Base-by-base conservation (phyloP, 805 yeast genomes). In the Phaffomyces opuntiae region DNA sequence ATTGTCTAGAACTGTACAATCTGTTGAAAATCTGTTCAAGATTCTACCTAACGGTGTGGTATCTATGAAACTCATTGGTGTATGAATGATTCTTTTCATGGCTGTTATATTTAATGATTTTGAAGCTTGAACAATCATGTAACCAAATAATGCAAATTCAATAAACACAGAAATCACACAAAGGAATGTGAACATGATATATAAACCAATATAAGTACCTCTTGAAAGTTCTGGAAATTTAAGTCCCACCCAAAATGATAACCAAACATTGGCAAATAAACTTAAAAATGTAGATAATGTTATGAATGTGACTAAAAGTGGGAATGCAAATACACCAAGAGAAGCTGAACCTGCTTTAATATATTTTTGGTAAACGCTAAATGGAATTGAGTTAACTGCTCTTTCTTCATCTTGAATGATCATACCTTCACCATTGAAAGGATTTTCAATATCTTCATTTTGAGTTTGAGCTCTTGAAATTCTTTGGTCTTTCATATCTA, bases 1-100 rank as follows among this genome's bases (percentile, higher is more conserved):
- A 57, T 83, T 85, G 60, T 87, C 96, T 59, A 87, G 66, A 9
- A 79, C 77, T 56, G 86, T 91, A 0, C 89, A 81, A 62, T 87
- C 96, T 55, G 84, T 84, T 2, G 95, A 83, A 60, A 87, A 87
- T 50, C 95, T 67, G 63, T 85, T 87, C 59, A 87, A 67, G 46
- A 87, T 82, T 54, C 95, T 73, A 2, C 95, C 95, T 66, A 83
- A 72, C 7, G 96, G 96, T 0, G 91, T 83, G 9, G 86, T 75
- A 60, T 87, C 96, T 67, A 87, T 75, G 57, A 78, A 87, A 1
- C 80, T 64, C 89, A 87, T 84, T 37, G 93, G 93, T 1, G 89
- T 78, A 44, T 78, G 78, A 49, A 87, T 66, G 13, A 87, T 68
- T 19, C 67, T 69, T 37, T 72, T 59, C 21, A 80, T 67, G 1